Evolutionary conservation across 345 rosid species (phyloP).

Genomic region (Rhodomyrtus tomentosa): DNA sequence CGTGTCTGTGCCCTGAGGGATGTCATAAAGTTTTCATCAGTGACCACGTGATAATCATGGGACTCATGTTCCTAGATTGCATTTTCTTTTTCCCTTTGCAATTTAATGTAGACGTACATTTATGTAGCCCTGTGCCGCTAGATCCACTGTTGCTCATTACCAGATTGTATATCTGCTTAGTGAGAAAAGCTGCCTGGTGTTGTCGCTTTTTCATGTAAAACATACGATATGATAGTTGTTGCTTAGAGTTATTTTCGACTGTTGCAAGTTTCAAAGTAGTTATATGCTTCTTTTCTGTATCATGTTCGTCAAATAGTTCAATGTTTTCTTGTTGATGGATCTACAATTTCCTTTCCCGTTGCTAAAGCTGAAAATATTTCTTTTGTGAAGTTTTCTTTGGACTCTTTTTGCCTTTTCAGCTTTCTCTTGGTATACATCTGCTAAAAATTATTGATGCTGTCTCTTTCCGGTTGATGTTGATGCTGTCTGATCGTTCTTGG

Average conservation of each 20-base stretch:
- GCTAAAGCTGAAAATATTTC: not conserved
- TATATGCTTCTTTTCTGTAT: not conserved
- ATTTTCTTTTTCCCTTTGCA: not conserved
- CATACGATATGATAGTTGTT: not conserved
- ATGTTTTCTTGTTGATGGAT: not conserved
- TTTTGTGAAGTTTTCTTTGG: not conserved
- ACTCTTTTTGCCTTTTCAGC: not conserved
- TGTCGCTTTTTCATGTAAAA: not conserved
- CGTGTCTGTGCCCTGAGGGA: slow-evolving; percentile 37
- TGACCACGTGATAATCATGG: not conserved
- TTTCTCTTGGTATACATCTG: not conserved
- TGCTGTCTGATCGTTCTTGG: not conserved
- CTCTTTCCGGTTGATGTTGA: not conserved
- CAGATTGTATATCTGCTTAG: not conserved
- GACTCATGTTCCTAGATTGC: not conserved
- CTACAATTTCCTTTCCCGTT: not conserved
- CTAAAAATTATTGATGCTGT: not conserved
- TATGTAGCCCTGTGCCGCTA: not conserved
- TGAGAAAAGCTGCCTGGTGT: not conserved
- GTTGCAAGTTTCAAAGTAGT: not conserved
- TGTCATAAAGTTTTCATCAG: not conserved
- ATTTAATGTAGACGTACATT: not conserved
- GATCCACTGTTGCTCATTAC: not conserved
- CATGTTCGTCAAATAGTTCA: not conserved
- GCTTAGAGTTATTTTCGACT: not conserved